Evolutionary conservation across 139 green algal species (phyloP).

Genomic region (Volvox africanus): DNA sequence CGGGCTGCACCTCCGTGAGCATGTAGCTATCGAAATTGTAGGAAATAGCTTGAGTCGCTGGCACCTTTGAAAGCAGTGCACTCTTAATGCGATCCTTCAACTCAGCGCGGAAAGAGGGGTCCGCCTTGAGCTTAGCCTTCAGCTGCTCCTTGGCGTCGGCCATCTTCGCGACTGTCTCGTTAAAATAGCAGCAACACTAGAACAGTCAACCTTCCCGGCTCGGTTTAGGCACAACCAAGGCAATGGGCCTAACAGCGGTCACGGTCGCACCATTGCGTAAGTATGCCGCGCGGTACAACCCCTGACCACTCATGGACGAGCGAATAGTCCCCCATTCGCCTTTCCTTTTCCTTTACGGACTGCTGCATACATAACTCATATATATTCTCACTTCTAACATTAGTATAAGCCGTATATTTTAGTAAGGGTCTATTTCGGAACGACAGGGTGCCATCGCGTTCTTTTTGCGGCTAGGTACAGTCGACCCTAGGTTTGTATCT

Average conservation of each 20-base stretch:
- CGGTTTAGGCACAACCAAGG: background rate
- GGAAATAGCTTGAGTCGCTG: constrained; percentile 50
- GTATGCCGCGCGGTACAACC: background rate
- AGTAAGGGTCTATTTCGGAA: no score
- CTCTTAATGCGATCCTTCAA: constrained; percentile 70
- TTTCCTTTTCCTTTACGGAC: no score
- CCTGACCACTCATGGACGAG: background rate
- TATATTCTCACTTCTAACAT: no score
- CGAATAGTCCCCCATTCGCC: background rate
- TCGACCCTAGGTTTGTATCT: no score
- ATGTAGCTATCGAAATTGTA: constrained; percentile 76
- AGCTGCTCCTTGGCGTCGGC: constrained; percentile 52
- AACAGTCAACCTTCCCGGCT: background rate
- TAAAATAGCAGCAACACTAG: background rate
- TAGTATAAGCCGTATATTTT: no score
- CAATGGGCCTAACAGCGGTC: background rate
- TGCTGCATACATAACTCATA: no score
- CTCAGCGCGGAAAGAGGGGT: constrained; percentile 56
- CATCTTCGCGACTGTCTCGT: constrained; percentile 17
- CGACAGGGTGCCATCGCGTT: no score
- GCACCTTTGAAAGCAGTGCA: constrained; percentile 61
- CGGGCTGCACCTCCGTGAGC: constrained; percentile 63
- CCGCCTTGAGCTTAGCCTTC: constrained; percentile 64
- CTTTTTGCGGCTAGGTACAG: no score
- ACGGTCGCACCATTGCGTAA: no score